Evolutionary conservation across 2,329 filamentous ascomycete genomes (phyloP).

Genomic region (Orbilia quercus): DNA sequence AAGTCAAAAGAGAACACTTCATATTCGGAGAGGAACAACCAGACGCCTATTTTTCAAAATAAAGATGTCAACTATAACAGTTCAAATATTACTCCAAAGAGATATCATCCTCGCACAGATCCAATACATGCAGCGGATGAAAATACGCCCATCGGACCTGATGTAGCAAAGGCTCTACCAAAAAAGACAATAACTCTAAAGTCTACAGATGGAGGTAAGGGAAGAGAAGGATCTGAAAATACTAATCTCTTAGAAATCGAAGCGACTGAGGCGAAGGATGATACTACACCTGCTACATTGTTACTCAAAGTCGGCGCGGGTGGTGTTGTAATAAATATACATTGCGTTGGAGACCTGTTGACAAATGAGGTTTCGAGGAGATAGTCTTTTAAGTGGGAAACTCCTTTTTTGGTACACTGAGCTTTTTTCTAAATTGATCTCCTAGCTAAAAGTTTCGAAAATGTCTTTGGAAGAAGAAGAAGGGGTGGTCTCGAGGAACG

Average conservation of each 20-base stretch:
- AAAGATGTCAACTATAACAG: too few relatives aligned
- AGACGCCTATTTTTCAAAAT: too few relatives aligned
- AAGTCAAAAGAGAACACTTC: background rate
- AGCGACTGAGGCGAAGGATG: slow-evolving; percentile 1
- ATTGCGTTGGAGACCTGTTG: slow-evolving; percentile 7
- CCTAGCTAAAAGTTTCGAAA: too few relatives aligned
- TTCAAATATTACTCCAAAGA: too few relatives aligned
- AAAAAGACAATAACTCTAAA: background rate
- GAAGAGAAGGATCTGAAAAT: background rate
- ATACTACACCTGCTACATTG: slow-evolving; percentile 2
- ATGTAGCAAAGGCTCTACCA: too few relatives aligned
- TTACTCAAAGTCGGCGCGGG: slow-evolving; percentile 5
- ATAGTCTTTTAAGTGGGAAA: background rate
- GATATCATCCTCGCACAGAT: too few relatives aligned
- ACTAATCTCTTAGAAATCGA: background rate
- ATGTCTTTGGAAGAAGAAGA: too few relatives aligned
- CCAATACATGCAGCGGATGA: too few relatives aligned
- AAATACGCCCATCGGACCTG: too few relatives aligned
- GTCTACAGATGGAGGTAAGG: background rate
- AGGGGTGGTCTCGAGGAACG: too few relatives aligned
- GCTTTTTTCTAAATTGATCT: too few relatives aligned
- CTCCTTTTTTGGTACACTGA: background rate
- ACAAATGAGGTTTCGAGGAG: background rate
- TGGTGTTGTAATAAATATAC: slow-evolving; percentile 28
- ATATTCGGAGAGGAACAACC: background rate